phyloP scores from a whole-genome alignment of 2,329 filamentous ascomycete genomes.

The Pseudohalonectria lignicola region DNA sequence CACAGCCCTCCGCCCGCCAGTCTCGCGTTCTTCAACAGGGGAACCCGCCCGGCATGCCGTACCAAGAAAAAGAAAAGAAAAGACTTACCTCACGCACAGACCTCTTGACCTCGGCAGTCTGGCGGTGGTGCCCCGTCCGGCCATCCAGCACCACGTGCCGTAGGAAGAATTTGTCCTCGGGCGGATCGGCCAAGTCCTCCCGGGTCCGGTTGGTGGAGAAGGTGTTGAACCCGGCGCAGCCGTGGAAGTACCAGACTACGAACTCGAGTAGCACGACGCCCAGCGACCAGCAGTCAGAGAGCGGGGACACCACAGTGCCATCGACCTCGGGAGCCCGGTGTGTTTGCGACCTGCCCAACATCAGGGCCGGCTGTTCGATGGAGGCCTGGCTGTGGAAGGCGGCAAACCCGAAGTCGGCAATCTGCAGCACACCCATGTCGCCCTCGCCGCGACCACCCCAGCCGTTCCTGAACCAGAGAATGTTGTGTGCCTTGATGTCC shows the following conservation, averaged over 20 bases:
- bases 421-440: constrained; percentile 1
- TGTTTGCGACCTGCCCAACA: neutral
- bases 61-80: neutral
- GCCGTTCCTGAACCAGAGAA: constrained; percentile 8
- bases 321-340: constrained; percentile 8
- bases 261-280: constrained; percentile 12
- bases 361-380: neutral
- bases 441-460: no score
- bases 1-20: no score
- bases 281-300: constrained; percentile 11
- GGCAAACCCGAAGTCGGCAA: constrained; percentile 8
- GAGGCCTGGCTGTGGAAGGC: constrained; percentile 2
- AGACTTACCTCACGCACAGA: neutral
- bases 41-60: no score
- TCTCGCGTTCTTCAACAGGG: no score
- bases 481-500: constrained; percentile 13
- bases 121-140: neutral
- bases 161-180: neutral
- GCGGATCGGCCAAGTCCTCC: neutral
- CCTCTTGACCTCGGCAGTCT: neutral
- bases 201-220: neutral
- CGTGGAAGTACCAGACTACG: constrained; percentile 4
- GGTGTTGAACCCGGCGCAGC: neutral
- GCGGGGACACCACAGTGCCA: neutral
- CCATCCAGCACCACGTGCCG: neutral